phyloP scores from a whole-genome alignment of 441 rosid species.

The Metrosideros polymorpha region DNA sequence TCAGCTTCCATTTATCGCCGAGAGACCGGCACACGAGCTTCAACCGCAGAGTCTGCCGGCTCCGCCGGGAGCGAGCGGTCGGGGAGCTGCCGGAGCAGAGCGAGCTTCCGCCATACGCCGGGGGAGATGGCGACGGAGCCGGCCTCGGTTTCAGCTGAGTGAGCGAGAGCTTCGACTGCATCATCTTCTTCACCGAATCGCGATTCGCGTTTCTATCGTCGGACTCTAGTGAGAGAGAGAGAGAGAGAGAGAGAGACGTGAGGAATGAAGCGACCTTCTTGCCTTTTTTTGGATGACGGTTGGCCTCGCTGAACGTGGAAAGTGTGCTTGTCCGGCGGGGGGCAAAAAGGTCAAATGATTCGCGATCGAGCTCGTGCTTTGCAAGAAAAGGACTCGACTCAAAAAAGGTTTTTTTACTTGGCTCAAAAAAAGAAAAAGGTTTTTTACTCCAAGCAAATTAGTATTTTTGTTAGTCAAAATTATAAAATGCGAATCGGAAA shows the following conservation, averaged over 20 bases:
- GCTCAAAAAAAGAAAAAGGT: too few species aligned
- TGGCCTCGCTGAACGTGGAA: too few species aligned
- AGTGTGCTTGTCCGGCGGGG: too few species aligned
- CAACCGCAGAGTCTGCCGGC: conserved; percentile 30
- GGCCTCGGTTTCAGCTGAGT: background rate
- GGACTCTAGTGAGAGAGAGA: background rate
- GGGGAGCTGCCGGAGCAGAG: background rate
- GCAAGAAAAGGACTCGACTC: too few species aligned
- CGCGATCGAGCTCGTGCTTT: too few species aligned
- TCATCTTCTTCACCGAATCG: background rate
- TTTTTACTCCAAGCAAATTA: too few species aligned
- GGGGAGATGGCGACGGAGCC: background rate
- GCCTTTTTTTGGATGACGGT: too few species aligned
- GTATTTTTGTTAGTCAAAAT: too few species aligned
- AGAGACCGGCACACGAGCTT: conserved; percentile 45
- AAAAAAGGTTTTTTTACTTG: too few species aligned
- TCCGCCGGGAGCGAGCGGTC: background rate
- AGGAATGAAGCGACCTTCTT: background rate
- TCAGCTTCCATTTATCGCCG: conserved; percentile 64
- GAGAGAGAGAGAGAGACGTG: background rate
- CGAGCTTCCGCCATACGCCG: background rate
- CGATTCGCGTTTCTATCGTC: background rate
- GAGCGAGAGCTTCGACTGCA: background rate
- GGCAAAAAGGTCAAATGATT: too few species aligned
- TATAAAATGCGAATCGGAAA: too few species aligned